Percentiles rank a stretch among this genome's conserved stretches.
Conservation (phyloP, 148 eudicot genomes). For the Amaranthus palmeri region DNA sequence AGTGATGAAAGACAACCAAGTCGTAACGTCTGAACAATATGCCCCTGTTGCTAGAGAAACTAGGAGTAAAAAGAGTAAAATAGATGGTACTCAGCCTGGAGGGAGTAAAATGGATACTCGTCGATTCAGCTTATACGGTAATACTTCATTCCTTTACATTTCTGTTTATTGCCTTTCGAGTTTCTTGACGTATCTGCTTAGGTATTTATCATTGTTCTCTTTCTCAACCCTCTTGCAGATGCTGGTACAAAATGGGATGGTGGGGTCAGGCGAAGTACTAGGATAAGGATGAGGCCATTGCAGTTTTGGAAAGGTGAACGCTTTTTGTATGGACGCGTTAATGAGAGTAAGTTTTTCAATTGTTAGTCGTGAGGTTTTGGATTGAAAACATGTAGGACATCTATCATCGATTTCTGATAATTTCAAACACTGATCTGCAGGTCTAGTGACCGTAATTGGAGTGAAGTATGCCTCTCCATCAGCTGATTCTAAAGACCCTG, state of each 20-base stretch:
- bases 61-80: constrained; percentile 22
- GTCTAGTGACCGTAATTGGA: constrained; percentile 60
- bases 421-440: constrained; percentile 33
- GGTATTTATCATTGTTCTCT: constrained; percentile 1
- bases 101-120: constrained; percentile 29
- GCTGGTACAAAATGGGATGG: constrained; percentile 62
- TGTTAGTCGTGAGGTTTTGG: background rate
- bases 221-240: constrained; percentile 35
- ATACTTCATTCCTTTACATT: constrained; percentile 22
- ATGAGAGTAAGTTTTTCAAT: constrained; percentile 45
- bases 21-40: constrained; percentile 1
- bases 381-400: background rate
- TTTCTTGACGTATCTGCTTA: constrained; percentile 6
- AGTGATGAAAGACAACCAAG: constrained; percentile 13
- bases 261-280: constrained; percentile 69
- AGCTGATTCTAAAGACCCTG: constrained; percentile 22
- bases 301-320: constrained; percentile 89
- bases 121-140: constrained; percentile 67
- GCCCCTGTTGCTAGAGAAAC: constrained; percentile 6
- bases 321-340: constrained; percentile 60
- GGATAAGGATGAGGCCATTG: constrained; percentile 71
- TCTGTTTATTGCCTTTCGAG: constrained; percentile 3
- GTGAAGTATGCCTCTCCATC: constrained; percentile 59
- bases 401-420: no score
- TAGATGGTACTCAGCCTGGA: constrained; percentile 3